A percentile compares a stretch with the other conserved stretches of the same genome.
These are phyloP conservation scores for Haberlea rhodopensis DNA, from an alignment of 257 asterid species.

Conservation along the genomic window DNA sequence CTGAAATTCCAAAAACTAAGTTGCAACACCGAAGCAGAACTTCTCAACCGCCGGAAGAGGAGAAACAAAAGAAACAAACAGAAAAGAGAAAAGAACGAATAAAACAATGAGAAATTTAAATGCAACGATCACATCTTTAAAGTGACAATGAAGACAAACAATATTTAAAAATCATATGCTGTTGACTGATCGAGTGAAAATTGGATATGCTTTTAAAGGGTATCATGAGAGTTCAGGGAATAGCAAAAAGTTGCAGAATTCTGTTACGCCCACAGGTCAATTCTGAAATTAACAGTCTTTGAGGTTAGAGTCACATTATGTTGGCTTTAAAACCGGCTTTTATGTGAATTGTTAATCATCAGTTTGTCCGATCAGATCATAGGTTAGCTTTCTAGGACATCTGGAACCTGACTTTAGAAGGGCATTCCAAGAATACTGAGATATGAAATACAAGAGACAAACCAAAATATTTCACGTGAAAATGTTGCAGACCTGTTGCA, in stretches of 20 bases:
- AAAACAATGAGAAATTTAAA: too few species aligned
- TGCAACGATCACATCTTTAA: too few species aligned
- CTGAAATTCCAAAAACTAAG: not conserved
- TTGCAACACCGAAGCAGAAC: not conserved
- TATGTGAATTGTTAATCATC: not conserved
- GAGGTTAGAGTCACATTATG: not conserved
- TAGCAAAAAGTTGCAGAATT: not conserved
- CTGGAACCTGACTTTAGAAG: conserved; percentile 10
- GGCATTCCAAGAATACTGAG: conserved; percentile 10
- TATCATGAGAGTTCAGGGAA: not conserved
- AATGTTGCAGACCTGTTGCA: conserved; percentile 65
- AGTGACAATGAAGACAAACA: not conserved
- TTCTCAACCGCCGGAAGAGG: not conserved
- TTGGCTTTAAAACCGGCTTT: not conserved
- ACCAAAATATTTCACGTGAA: conserved; percentile 7
- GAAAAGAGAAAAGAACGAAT: not conserved
- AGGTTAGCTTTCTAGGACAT: not conserved
- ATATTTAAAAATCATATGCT: not conserved
- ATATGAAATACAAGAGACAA: conserved; percentile 1
- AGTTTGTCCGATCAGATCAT: not conserved
- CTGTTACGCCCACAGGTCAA: not conserved
- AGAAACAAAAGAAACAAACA: not conserved
- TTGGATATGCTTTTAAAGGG: not conserved
- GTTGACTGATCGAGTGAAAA: conserved; percentile 9
- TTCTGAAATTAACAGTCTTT: not conserved